A percentile compares a stretch with the other conserved stretches of the same genome.
These are phyloP conservation scores for Eutrema japonicum DNA, from an alignment of 345 rosid genomes.

Conservation along the genomic window DNA sequence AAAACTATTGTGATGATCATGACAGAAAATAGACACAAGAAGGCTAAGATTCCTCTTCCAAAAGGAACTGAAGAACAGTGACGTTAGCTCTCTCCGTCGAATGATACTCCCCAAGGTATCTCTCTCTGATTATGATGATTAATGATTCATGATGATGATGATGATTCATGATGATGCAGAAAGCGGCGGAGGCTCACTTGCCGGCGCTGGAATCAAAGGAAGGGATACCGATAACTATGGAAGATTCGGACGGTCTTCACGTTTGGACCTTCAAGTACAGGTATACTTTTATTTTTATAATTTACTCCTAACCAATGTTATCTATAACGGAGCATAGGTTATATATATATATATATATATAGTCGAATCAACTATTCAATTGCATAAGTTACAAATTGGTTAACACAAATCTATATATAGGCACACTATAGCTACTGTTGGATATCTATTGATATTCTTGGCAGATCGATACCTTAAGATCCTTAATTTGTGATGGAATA, in stretches of 20 bases:
- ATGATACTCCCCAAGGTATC: conserved; percentile 95
- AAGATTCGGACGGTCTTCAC: conserved; percentile 78
- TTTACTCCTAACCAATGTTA: not conserved
- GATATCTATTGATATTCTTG: not conserved
- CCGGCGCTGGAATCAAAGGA: conserved; percentile 85
- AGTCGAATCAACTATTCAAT: conserved; percentile 1
- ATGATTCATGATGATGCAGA: conserved; percentile 49
- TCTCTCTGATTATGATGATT: not conserved
- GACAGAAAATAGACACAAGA: conserved; percentile 77
- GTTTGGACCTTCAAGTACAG: conserved; percentile 94
- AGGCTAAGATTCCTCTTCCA: conserved; percentile 82
- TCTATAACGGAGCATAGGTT: not conserved
- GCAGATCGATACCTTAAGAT: not conserved
- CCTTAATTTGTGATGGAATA: not conserved
- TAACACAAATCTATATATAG: not conserved
- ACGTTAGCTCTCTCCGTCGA: conserved; percentile 86
- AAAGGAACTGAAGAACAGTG: conserved; percentile 94
- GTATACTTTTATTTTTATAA: conserved; percentile 38
- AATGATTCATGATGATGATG: conserved; percentile 14
- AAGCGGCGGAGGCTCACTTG: conserved; percentile 91
- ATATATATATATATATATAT: not conserved
- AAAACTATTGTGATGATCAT: not conserved
- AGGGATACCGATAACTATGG: conserved; percentile 78
- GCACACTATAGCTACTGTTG: no score
- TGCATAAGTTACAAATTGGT: not conserved